Percentiles rank a stretch among this genome's conserved stretches.
Conservation (phyloP, 306 rosid species). For the Adenanthera pavonina region DNA sequence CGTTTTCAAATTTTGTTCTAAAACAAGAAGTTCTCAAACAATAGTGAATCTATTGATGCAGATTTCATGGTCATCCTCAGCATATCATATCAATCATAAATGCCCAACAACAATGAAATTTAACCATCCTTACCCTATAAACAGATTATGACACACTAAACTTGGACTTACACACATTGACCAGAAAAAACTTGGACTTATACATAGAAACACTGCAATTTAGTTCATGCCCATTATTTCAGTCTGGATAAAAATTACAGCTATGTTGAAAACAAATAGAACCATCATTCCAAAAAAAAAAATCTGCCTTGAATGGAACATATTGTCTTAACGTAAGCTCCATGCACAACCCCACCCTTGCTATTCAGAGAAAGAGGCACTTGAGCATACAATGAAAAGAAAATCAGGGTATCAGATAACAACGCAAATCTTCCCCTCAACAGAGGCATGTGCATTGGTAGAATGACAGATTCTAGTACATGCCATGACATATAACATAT, state of each 20-base stretch:
- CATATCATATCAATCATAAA: background rate
- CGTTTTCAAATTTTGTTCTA: slow-evolving; percentile 19
- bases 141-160: background rate
- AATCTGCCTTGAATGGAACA: background rate
- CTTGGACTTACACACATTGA: background rate
- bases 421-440: slow-evolving; percentile 14
- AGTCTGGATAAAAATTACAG: background rate
- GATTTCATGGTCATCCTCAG: background rate
- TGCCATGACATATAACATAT: slow-evolving; percentile 18
- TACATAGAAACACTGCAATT: background rate
- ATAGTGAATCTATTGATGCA: background rate
- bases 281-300: background rate
- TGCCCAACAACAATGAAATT: background rate
- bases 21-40: slow-evolving; percentile 11
- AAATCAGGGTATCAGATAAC: background rate
- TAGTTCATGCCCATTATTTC: background rate
- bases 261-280: background rate
- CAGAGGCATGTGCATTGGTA: too few relatives aligned
- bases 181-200: too few relatives aligned
- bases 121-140: too few relatives aligned
- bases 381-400: background rate
- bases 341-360: background rate
- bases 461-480: too few relatives aligned
- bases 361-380: background rate
- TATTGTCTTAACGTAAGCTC: background rate